phyloP scores from a whole-genome alignment of 1,284 basidiomycete species.

The Ceratobasidium sp. region DNA sequence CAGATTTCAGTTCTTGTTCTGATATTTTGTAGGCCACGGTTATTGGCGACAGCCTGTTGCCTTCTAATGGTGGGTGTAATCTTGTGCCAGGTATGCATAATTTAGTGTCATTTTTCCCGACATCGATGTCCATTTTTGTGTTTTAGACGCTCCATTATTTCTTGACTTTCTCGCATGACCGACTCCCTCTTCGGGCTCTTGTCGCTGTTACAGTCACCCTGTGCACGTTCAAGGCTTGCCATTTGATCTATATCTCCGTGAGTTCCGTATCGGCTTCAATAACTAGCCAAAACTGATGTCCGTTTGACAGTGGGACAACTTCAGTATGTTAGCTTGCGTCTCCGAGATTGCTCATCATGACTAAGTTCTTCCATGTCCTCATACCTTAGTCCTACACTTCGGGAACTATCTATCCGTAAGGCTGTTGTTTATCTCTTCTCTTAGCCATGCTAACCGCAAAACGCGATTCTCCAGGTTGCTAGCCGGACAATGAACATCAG shows the following conservation, averaged over 20 bases:
- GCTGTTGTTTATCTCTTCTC: background rate
- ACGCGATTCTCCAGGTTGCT: background rate
- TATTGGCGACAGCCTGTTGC: slow-evolving; percentile 23
- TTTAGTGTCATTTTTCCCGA: background rate
- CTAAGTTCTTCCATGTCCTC: background rate
- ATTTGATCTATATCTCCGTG: slow-evolving; percentile 28
- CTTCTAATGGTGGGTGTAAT: slow-evolving; percentile 25
- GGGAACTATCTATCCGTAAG: slow-evolving; percentile 23
- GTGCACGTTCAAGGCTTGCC: slow-evolving; percentile 31
- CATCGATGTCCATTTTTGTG: background rate
- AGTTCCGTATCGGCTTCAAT: background rate
- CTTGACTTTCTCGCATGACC: slow-evolving; percentile 7
- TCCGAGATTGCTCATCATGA: background rate
- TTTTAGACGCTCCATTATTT: slow-evolving; percentile 27
- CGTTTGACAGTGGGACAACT: slow-evolving; percentile 22
- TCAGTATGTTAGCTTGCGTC: background rate
- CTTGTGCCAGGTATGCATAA: slow-evolving; percentile 14
- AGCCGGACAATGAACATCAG: slow-evolving; percentile 8
- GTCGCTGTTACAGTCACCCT: slow-evolving; percentile 11
- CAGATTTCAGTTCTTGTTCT: background rate
- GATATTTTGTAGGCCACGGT: slow-evolving; percentile 23
- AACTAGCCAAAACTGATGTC: background rate
- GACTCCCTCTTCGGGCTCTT: background rate
- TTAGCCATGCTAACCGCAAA: background rate
- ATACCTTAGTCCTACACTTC: slow-evolving; percentile 25